Evolutionary conservation across 169 alveolate genomes (phyloP).

Genomic region (Eimeria brunetti): DNA sequence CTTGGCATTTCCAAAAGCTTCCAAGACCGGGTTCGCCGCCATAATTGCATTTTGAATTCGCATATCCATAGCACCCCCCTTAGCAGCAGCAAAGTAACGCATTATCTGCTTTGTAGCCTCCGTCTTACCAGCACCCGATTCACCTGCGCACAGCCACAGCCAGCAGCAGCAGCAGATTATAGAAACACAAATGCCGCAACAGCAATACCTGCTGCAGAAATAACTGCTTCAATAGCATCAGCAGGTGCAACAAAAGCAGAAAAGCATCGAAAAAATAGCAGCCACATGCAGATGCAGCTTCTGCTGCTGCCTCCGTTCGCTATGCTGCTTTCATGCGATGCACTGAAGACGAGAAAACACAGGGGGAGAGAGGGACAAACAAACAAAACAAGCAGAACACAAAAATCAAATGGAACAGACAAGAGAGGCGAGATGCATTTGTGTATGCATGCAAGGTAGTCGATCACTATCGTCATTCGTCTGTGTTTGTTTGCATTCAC

Average conservation of each 20-base stretch:
- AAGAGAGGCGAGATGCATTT: no score
- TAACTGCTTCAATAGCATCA: background rate
- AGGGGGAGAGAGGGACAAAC: background rate
- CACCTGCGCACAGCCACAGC: slow-evolving; percentile 91
- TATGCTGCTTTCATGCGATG: background rate
- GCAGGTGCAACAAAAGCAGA: background rate
- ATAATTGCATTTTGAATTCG: slow-evolving; percentile 87
- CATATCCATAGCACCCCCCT: slow-evolving; percentile 78
- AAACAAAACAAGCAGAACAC: background rate
- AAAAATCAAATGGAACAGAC: no score
- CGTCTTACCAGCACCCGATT: slow-evolving; percentile 99
- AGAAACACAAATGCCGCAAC: background rate
- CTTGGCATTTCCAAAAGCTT: slow-evolving; percentile 96
- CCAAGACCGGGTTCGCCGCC: slow-evolving; percentile 94
- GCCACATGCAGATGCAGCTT: background rate
- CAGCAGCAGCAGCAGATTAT: background rate
- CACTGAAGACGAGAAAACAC: background rate
- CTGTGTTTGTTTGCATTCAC: no score
- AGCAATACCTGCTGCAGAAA: background rate
- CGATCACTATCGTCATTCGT: no score
- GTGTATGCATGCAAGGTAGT: background rate
- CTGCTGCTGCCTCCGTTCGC: background rate
- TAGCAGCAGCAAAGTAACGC: slow-evolving; percentile 83
- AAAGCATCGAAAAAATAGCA: background rate
- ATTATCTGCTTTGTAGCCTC: slow-evolving; percentile 94